phyloP scores from a whole-genome alignment of 371 early-diverging fungal species.

The Mucor saturninus region DNA sequence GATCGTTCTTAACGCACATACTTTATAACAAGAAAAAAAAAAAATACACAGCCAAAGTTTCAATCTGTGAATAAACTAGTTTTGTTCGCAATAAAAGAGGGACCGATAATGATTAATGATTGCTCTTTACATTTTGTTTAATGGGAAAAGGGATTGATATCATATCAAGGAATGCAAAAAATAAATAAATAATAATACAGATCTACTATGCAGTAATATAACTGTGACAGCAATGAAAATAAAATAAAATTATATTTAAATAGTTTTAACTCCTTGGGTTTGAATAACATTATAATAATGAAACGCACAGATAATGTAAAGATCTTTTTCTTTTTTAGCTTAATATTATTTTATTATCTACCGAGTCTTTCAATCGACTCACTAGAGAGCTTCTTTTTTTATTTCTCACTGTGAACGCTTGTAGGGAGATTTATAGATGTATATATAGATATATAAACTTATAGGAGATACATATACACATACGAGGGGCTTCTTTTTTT shows the following conservation, averaged over 20 bases:
- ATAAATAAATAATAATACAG: slow-evolving; percentile 2
- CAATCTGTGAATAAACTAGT: slow-evolving; percentile 1
- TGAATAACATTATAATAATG: background rate
- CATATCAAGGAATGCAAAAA: slow-evolving; percentile 5
- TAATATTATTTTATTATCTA: too few species aligned
- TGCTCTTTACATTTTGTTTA: background rate
- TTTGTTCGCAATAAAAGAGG: slow-evolving; percentile 2
- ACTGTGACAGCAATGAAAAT: slow-evolving; percentile 1
- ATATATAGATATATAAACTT: too few species aligned
- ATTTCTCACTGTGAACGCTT: too few species aligned
- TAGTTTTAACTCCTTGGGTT: background rate
- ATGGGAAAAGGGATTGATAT: slow-evolving; percentile 8
- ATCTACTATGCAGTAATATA: slow-evolving; percentile 5
- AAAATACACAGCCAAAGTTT: background rate
- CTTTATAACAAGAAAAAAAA: background rate
- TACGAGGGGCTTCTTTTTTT: too few species aligned
- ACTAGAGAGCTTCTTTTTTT: too few species aligned
- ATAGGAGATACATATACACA: too few species aligned
- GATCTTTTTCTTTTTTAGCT: too few species aligned
- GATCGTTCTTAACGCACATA: background rate
- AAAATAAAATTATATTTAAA: background rate
- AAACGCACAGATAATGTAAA: background rate
- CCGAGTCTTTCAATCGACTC: too few species aligned
- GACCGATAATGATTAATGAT: background rate
- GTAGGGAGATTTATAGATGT: too few species aligned